Percentiles rank a stretch among this genome's conserved stretches.
Conservation (phyloP, 1,284 basidiomycete genomes). For the Sanghuangporus sanghuang region DNA sequence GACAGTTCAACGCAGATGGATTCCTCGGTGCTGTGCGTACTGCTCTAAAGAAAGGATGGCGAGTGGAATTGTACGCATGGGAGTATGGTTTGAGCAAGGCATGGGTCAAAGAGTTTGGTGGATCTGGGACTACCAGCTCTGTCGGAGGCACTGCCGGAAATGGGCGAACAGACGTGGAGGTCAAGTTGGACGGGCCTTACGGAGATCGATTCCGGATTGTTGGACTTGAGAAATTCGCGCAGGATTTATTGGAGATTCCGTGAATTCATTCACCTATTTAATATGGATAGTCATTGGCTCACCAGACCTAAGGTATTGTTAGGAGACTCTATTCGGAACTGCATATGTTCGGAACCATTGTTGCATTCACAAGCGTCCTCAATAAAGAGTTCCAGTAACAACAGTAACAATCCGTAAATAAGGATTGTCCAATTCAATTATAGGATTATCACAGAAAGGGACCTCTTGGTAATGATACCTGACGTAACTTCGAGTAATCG, state of each 20-base stretch:
- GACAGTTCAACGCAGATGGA: slow-evolving; percentile 84
- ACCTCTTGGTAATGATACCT: too few relatives aligned
- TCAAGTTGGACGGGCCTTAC: slow-evolving; percentile 4
- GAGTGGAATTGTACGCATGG: slow-evolving; percentile 84
- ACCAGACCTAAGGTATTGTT: too few relatives aligned
- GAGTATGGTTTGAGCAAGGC: slow-evolving; percentile 69
- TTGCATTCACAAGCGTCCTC: too few relatives aligned
- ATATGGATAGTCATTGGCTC: too few relatives aligned
- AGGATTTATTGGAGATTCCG: slow-evolving; percentile 40
- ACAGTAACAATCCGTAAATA: too few relatives aligned
- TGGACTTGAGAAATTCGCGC: slow-evolving; percentile 58
- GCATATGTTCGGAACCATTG: too few relatives aligned
- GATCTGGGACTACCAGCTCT: slow-evolving; percentile 13
- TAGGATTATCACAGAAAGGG: too few relatives aligned
- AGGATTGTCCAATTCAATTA: too few relatives aligned
- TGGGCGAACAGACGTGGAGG: not conserved
- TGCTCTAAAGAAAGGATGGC: slow-evolving; percentile 81
- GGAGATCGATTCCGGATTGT: slow-evolving; percentile 45
- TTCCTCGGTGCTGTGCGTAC: slow-evolving; percentile 80
- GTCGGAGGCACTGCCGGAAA: slow-evolving; percentile 24
- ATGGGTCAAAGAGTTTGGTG: slow-evolving; percentile 65
- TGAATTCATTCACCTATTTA: not conserved
- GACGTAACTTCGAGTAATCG: too few relatives aligned
- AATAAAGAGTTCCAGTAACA: too few relatives aligned
- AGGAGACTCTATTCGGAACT: too few relatives aligned